phyloP scores from a whole-genome alignment of 805 yeast genomes.

The Lachancea sp. region DNA sequence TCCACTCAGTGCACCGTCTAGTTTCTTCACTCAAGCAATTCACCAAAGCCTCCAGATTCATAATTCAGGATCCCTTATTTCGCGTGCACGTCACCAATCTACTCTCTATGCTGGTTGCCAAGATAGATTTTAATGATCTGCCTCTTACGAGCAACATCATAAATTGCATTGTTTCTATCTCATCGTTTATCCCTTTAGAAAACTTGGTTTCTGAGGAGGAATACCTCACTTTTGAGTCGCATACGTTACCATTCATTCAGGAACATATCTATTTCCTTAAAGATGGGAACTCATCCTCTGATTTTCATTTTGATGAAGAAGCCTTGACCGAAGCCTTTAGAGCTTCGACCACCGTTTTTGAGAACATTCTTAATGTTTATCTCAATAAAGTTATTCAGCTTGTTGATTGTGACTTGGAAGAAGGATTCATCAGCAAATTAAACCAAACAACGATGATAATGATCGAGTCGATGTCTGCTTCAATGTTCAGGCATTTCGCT shows the following conservation, averaged over 20 bases:
- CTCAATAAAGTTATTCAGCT: slow-evolving; percentile 54
- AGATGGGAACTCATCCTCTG: slow-evolving; percentile 19
- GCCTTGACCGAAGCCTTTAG: slow-evolving; percentile 50
- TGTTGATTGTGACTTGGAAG: slow-evolving; percentile 46
- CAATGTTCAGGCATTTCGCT: slow-evolving; percentile 42
- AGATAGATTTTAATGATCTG: slow-evolving; percentile 84
- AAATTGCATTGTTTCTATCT: slow-evolving; percentile 60
- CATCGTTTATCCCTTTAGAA: slow-evolving; percentile 64
- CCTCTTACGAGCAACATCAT: slow-evolving; percentile 63
- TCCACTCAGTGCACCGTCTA: slow-evolving; percentile 74
- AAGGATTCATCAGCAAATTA: slow-evolving; percentile 34
- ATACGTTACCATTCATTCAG: slow-evolving; percentile 51
- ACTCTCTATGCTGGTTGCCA: slow-evolving; percentile 62
- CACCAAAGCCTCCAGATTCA: slow-evolving; percentile 56
- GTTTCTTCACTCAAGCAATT: slow-evolving; percentile 64
- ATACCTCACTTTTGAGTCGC: slow-evolving; percentile 35
- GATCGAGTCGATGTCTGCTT: slow-evolving; percentile 55
- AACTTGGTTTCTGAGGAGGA: slow-evolving; percentile 44
- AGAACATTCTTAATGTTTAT: slow-evolving; percentile 49
- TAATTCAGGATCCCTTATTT: slow-evolving; percentile 56
- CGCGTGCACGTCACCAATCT: slow-evolving; percentile 76
- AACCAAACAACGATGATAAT: slow-evolving; percentile 43
- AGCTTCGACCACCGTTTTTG: slow-evolving; percentile 70
- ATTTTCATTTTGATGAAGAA: slow-evolving; percentile 39
- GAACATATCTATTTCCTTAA: slow-evolving; percentile 53